These are phyloP conservation scores for Rubus parviflorus DNA, from an alignment of 306 rosid species.

Conservation along the genomic window DNA sequence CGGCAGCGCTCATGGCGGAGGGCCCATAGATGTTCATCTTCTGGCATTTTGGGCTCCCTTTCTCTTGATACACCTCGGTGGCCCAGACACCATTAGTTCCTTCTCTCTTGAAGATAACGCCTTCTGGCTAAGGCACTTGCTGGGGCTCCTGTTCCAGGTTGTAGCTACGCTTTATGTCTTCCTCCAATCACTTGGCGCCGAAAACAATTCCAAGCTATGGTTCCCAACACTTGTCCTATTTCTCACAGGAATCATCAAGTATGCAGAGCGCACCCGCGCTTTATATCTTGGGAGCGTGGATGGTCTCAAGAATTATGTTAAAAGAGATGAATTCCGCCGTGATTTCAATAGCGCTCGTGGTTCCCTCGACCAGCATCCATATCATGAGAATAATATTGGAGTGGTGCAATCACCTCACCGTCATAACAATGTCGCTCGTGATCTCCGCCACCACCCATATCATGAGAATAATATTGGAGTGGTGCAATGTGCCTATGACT, in stretches of 20 bases:
- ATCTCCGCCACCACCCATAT: background rate
- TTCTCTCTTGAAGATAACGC: constrained; percentile 46
- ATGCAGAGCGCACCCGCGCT: constrained; percentile 38
- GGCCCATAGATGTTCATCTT: background rate
- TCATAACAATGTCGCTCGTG: too few relatives aligned
- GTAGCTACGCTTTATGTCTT: constrained; percentile 32
- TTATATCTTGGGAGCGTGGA: constrained; percentile 36
- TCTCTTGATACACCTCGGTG: constrained; percentile 50
- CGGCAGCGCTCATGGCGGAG: too few relatives aligned
- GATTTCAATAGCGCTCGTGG: background rate
- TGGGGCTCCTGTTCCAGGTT: constrained; percentile 35
- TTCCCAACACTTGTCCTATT: constrained; percentile 32
- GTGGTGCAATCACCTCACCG: constrained; percentile 19
- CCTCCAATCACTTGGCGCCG: constrained; percentile 34
- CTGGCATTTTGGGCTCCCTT: constrained; percentile 14
- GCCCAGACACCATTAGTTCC: constrained; percentile 51
- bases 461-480: background rate
- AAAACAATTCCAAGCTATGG: constrained; percentile 18
- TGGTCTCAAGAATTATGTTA: constrained; percentile 24
- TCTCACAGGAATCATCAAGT: constrained; percentile 40
- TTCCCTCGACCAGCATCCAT: background rate
- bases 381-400: background rate
- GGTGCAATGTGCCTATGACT: constrained; percentile 24
- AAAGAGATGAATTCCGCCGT: constrained; percentile 1
- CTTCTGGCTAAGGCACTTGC: constrained; percentile 47